phyloP scores from a whole-genome alignment of 306 rosid species.

The Cicer cuneatum region DNA sequence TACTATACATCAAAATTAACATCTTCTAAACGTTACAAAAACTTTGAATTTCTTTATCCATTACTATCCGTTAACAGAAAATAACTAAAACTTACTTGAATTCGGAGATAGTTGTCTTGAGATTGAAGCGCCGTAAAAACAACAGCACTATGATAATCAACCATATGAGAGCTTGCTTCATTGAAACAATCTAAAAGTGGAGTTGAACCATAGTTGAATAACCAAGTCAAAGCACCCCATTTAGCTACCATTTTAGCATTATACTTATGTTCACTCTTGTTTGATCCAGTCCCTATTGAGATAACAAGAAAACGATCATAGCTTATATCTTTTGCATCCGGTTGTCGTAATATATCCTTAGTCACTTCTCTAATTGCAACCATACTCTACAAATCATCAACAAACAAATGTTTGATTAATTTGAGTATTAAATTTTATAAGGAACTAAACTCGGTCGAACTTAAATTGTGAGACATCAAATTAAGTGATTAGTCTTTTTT shows the following conservation, averaged over 20 bases:
- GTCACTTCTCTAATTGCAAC: slow-evolving; percentile 60
- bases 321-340: slow-evolving; percentile 29
- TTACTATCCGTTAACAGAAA: neutral
- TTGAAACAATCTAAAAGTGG: slow-evolving; percentile 52
- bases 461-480: too few species aligned
- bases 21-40: too few species aligned
- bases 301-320: slow-evolving; percentile 52
- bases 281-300: slow-evolving; percentile 59
- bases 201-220: slow-evolving; percentile 44
- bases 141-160: slow-evolving; percentile 50
- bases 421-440: too few species aligned
- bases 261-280: slow-evolving; percentile 46
- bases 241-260: slow-evolving; percentile 49
- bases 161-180: slow-evolving; percentile 53
- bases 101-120: slow-evolving; percentile 48
- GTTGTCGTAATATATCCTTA: slow-evolving; percentile 40
- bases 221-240: slow-evolving; percentile 56
- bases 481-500: too few species aligned
- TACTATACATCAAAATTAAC: too few species aligned
- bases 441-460: too few species aligned
- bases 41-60: too few species aligned
- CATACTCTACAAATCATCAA: slow-evolving; percentile 44
- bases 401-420: neutral
- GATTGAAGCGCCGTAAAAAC: slow-evolving; percentile 50
- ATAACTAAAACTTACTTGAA: slow-evolving; percentile 45